Conservation (phyloP, 495 filamentous ascomycete species). For the Rhypophila decipiens region DNA sequence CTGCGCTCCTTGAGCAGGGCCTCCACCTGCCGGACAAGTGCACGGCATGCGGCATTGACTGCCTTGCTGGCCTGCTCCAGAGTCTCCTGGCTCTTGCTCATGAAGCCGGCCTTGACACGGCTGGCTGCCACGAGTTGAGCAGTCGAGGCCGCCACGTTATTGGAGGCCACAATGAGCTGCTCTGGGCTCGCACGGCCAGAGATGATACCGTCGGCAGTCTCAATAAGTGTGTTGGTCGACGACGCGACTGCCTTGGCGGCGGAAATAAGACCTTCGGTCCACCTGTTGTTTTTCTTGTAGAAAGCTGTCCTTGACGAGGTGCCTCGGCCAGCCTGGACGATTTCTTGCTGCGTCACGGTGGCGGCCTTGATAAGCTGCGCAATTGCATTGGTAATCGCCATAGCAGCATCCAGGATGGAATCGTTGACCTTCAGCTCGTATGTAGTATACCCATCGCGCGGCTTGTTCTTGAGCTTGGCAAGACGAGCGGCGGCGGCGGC, state of each 20-base stretch:
- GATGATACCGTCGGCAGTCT: slow-evolving; percentile 94
- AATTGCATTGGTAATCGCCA: slow-evolving; percentile 94
- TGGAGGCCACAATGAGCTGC: slow-evolving; percentile 94
- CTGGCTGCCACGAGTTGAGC: slow-evolving; percentile 94
- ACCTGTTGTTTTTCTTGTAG: slow-evolving; percentile 97
- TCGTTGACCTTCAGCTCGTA: slow-evolving; percentile 95
- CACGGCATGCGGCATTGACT: slow-evolving; percentile 80
- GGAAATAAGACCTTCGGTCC: slow-evolving; percentile 96
- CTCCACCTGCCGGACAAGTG: slow-evolving; percentile 89
- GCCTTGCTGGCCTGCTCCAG: slow-evolving; percentile 90
- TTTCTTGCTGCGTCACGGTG: slow-evolving; percentile 90
- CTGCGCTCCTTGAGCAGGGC: slow-evolving; percentile 82
- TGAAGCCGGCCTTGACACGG: slow-evolving; percentile 95
- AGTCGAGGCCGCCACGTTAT: slow-evolving; percentile 92
- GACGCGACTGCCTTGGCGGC: slow-evolving; percentile 91
- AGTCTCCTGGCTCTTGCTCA: slow-evolving; percentile 90
- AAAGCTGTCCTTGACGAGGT: slow-evolving; percentile 86
- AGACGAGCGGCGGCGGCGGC: slow-evolving; percentile 84
- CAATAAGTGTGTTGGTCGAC: slow-evolving; percentile 91
- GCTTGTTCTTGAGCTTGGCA: slow-evolving; percentile 87
- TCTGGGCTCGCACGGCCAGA: slow-evolving; percentile 86
- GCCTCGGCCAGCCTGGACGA: slow-evolving; percentile 90
- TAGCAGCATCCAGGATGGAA: slow-evolving; percentile 85
- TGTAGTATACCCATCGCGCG: slow-evolving; percentile 88
- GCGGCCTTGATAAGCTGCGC: slow-evolving; percentile 94